These are phyloP conservation scores for Aplosporella prunicola DNA, from an alignment of 2,329 filamentous ascomycete species.

Conservation along the genomic window DNA sequence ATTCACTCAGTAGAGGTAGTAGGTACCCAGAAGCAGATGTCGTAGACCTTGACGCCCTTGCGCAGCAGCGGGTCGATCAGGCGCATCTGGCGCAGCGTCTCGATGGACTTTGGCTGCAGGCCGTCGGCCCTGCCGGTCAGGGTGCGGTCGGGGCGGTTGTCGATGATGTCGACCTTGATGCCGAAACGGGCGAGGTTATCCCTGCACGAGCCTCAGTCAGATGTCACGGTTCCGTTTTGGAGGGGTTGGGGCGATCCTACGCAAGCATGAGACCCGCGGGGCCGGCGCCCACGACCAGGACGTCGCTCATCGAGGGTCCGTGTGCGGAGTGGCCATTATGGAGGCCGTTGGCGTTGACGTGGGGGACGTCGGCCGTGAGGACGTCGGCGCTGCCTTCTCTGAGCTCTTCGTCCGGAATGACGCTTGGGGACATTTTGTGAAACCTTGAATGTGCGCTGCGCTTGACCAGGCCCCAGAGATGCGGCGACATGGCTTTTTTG, in stretches of 20 bases:
- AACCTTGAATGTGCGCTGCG: conserved; percentile 15
- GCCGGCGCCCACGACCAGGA: conserved; percentile 34
- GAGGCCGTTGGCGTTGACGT: conserved; percentile 15
- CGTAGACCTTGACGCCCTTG: conserved; percentile 60
- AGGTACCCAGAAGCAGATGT: conserved; percentile 64
- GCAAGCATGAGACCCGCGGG: conserved; percentile 36
- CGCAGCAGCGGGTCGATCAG: conserved; percentile 59
- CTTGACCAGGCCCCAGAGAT: conserved; percentile 13
- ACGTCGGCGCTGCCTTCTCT: conserved; percentile 19
- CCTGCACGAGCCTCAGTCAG: conserved; percentile 22
- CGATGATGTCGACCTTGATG: conserved; percentile 55
- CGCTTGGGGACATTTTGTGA: conserved; percentile 25
- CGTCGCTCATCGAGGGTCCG: conserved; percentile 27
- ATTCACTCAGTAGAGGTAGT: neutral
- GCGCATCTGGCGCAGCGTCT: conserved; percentile 64
- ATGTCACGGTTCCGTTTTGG: conserved; percentile 9
- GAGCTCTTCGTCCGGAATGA: conserved; percentile 17
- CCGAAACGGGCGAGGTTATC: conserved; percentile 55
- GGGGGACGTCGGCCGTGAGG: conserved; percentile 9
- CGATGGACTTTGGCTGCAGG: conserved; percentile 68
- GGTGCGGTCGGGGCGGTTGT: conserved; percentile 60
- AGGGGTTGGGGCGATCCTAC: conserved; percentile 17
- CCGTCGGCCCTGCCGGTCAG: conserved; percentile 61
- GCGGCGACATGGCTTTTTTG: conserved; percentile 9
- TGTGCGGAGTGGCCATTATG: neutral